Evolutionary conservation across 352 stramenopile species (phyloP), one percentile per base, ranked within the genome.

Genomic region (Plasmopara halstedii): DNA sequence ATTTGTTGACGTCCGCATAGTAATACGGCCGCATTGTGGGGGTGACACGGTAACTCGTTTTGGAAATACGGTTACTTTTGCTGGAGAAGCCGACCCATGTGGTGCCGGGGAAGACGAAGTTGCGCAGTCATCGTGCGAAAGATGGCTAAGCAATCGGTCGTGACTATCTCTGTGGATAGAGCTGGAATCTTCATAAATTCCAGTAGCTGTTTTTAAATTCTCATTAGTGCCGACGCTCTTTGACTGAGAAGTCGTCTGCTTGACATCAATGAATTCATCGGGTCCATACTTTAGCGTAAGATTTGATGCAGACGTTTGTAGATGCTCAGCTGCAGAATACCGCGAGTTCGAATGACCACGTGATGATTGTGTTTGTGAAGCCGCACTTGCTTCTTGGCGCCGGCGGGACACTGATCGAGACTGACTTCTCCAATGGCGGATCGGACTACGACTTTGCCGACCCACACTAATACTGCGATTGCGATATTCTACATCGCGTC

Each of bases 361-460:
- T 19, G 61, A 46, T 27, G 61, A 70, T 3, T 26, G 44, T 4
- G 56, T 62, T 23, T 29, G 49, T 6, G 48, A 66, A 18, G 10
- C 17, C 13, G 17, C 47, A 39, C 40, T 38, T 11, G 63, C 35
- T 43, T 31, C 50, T 41, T n/a, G 34, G 18, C 42, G 27, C 9
- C 29, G 35, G 42, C 37, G 44, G 6, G 56, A 65, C 45, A 35
- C 20, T 11, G 56, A 66, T 4, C 31, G 29, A 21, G 56, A 70
- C 3, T 39, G 51, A 26, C 55, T 64, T 56, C 29, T 53, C 7
- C 46, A 25, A 22, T 51, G 43, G 20, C 33, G 43, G n/a, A 42
- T 31, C 8, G 23, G 40, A 19, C 53, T 59, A 11, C 26, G 57
- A 39, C 44, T 47, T 40, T 32, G 46, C 6, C 31, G 56, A 40